Conservation (phyloP, 805 yeast genomes). For the Maudiozyma barnettii region DNA sequence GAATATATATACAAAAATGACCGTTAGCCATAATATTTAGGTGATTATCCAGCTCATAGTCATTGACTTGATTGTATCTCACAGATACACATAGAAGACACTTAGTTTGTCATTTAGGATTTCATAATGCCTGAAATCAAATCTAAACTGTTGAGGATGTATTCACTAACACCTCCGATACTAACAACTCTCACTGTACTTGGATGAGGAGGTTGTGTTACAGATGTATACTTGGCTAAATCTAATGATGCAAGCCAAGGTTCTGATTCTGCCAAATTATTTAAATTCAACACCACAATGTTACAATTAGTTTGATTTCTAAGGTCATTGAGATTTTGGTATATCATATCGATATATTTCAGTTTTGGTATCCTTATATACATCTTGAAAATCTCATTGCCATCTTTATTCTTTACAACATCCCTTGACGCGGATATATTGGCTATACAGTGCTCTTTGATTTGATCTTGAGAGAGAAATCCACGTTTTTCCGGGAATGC, state of each 20-base stretch:
- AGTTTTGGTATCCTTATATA: constrained; percentile 28
- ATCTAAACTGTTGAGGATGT: constrained; percentile 22
- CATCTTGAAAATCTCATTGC: constrained; percentile 26
- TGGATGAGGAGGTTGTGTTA: constrained; percentile 23
- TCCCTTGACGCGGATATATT: constrained; percentile 23
- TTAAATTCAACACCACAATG: constrained; percentile 25
- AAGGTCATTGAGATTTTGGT: constrained; percentile 24
- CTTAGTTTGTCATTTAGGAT: neutral
- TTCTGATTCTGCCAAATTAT: constrained; percentile 27
- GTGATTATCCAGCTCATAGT: neutral
- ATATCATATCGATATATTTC: constrained; percentile 19
- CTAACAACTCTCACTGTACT: constrained; percentile 25
- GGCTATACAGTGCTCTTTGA: constrained; percentile 24
- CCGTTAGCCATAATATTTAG: neutral
- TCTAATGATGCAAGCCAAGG: constrained; percentile 24
- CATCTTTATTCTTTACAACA: constrained; percentile 18
- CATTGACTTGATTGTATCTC: neutral
- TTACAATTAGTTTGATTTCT: constrained; percentile 28
- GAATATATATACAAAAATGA: neutral
- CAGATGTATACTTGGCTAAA: constrained; percentile 14
- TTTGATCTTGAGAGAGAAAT: constrained; percentile 24
- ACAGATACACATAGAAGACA: no score
- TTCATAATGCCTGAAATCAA: constrained; percentile 12
- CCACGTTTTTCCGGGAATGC: constrained; percentile 3
- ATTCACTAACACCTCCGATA: constrained; percentile 28